Evolutionary conservation across 1,284 basidiomycete genomes (phyloP).

Genomic region (Malassezia caprae): DNA sequence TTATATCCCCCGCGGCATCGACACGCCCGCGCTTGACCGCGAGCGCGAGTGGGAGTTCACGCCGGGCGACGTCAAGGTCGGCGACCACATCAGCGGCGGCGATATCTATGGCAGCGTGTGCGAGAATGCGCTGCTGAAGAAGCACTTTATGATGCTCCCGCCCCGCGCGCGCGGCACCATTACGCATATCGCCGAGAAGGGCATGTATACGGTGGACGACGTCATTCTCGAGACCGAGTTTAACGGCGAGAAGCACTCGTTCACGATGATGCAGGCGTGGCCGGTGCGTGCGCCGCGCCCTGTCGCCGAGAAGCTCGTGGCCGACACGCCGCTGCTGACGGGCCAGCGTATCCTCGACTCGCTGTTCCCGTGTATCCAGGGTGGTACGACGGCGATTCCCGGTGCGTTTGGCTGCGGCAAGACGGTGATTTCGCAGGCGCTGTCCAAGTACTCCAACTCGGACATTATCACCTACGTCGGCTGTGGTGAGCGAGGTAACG

Average conservation of each 20-base stretch:
- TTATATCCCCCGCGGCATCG: constrained; percentile 88
- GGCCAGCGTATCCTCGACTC: constrained; percentile 96
- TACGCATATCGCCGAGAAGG: constrained; percentile 85
- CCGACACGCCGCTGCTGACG: constrained; percentile 82
- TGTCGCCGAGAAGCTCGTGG: constrained; percentile 83
- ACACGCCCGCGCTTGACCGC: constrained; percentile 87
- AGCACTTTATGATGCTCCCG: constrained; percentile 93
- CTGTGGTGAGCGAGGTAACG: constrained; percentile 58
- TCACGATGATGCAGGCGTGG: constrained; percentile 96
- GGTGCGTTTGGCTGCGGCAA: constrained; percentile 86
- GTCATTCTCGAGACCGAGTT: constrained; percentile 95
- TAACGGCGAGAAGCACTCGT: constrained; percentile 82
- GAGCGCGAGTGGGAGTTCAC: constrained; percentile 88
- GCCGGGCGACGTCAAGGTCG: constrained; percentile 62
- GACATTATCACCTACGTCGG: constrained; percentile 99
- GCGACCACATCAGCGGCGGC: constrained; percentile 92
- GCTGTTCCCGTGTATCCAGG: constrained; percentile 97
- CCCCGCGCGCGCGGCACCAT: constrained; percentile 91
- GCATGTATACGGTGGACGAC: constrained; percentile 85
- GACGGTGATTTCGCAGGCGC: constrained; percentile 54
- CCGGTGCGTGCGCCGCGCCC: constrained; percentile 96
- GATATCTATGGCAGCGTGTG: constrained; percentile 92
- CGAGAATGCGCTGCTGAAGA: constrained; percentile 90
- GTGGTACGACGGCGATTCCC: constrained; percentile 96
- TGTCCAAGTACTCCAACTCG: constrained; percentile 98